phyloP scores from a whole-genome alignment of 208 protist genomes.

The Naegleria gruberi region DNA sequence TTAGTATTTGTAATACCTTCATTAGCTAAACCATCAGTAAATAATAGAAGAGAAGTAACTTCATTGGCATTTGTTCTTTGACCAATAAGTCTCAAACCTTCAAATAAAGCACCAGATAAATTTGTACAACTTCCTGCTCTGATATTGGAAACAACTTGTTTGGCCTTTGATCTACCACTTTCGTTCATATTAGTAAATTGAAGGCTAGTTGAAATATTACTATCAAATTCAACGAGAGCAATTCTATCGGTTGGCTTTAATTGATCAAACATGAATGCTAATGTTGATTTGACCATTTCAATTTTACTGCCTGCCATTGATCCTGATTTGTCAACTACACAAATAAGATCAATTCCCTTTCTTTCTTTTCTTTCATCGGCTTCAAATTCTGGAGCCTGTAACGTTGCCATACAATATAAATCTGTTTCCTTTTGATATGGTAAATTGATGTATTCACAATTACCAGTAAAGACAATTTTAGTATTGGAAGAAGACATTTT shows the following conservation, averaged over 20 bases:
- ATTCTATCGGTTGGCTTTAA: conserved; percentile 31
- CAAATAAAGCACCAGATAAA: conserved; percentile 40
- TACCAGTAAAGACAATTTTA: background rate
- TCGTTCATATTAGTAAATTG: conserved; percentile 27
- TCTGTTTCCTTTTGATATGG: background rate
- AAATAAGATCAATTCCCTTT: conserved; percentile 21
- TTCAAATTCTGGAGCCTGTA: background rate
- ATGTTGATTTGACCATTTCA: conserved; percentile 28
- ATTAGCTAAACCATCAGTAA: conserved; percentile 47
- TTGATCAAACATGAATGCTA: conserved; percentile 39
- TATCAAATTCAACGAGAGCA: conserved; percentile 34
- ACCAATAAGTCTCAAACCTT: conserved; percentile 26
- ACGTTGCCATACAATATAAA: background rate
- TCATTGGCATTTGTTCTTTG: background rate
- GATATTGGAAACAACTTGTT: conserved; percentile 17
- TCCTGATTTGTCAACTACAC: conserved; percentile 34
- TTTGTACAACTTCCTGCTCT: conserved; percentile 33
- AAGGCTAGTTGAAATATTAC: conserved; percentile 10
- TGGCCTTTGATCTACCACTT: background rate
- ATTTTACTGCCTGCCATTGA: conserved; percentile 36
- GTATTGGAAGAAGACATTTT: background rate
- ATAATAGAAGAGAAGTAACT: conserved; percentile 31
- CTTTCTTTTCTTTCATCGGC: background rate
- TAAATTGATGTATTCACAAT: background rate
- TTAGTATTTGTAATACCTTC: conserved; percentile 26